Base-by-base conservation (phyloP, 495 filamentous ascomycete genomes). In the Penicillium pancosmium region DNA sequence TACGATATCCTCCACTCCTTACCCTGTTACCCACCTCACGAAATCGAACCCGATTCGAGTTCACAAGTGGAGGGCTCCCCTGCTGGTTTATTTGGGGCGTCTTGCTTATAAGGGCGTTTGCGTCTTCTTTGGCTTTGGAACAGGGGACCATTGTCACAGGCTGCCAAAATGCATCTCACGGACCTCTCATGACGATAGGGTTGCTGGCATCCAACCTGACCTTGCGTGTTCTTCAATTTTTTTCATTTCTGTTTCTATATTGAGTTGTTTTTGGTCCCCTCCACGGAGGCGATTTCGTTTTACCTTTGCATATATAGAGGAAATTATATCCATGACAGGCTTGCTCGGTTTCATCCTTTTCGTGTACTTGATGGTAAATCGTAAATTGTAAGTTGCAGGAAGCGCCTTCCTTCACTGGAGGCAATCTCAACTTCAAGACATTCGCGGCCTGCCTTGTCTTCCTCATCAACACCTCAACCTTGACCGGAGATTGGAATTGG, bases 301-400 rank as follows among this genome's bases (percentile, higher is more conserved):
- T 13, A 38, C 36, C 68, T 56, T 44, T 44, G 41, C 41, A 66
- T 66, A 70, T 70, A 70, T 70, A 70, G 68, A 69, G 65, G 56
- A 64, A 68, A 68, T 31, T 31, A 31, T 63, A 60, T 31, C 16
- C 46, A 55, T 55, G 36, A 31, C 19, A n/a, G 18, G 33, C 21
- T 40, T 35, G 23, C n/a, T 54, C 54, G 7, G 50, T 44, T 64
- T 49, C 35, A 60, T 58, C 54, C 9, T n/a, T 44, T 48, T 12
- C 8, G 5, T 15, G 7, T 48, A 2, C 21, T 15, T 25, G 19
- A 15, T 23, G 23, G 3, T 23, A 4, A 23, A 4, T 23, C 0
- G 23, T 23, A 23, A 23, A 23, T 3, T 23, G 10, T 27, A 27
- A 12, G 13, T 19, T 5, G 41, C 3, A 44, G n/a, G 41, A 16